Evolutionary conservation across 2,329 filamentous ascomycete genomes (phyloP).

Genomic region (Calonectria hawksworthii): DNA sequence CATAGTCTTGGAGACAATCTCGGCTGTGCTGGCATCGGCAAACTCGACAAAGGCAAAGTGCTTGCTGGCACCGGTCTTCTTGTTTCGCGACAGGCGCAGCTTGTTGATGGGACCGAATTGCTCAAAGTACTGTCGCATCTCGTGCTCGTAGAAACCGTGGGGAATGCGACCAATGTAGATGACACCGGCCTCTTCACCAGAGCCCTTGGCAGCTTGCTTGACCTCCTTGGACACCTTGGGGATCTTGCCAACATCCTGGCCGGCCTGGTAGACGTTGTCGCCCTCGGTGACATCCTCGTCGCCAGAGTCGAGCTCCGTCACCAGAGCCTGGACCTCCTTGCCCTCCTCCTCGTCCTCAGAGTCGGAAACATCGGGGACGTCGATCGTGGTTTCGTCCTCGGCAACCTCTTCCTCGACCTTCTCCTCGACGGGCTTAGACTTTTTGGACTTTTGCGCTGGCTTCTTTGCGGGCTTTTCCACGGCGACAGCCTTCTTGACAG

Average conservation of each 20-base stretch:
- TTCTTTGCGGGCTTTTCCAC: conserved; percentile 50
- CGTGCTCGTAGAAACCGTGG: conserved; percentile 95
- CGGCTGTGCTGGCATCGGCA: conserved; percentile 79
- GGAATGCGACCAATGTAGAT: conserved; percentile 93
- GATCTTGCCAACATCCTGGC: conserved; percentile 65
- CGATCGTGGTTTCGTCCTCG: conserved; percentile 48
- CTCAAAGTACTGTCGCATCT: conserved; percentile 93
- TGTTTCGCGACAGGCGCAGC: conserved; percentile 90
- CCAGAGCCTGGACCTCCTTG: conserved; percentile 59
- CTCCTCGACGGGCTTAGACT: conserved; percentile 48
- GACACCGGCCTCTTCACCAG: conserved; percentile 76
- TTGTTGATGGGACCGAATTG: conserved; percentile 89
- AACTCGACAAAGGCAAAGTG: conserved; percentile 98
- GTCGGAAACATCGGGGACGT: conserved; percentile 48
- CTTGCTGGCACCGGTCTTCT: conserved; percentile 89
- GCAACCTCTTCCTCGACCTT: conserved; percentile 43
- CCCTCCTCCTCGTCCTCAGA: conserved; percentile 57
- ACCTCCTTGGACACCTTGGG: conserved; percentile 63
- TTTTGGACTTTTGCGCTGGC: conserved; percentile 48
- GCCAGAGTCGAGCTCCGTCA: conserved; percentile 59
- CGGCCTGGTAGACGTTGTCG: conserved; percentile 58
- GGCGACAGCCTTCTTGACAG: conserved; percentile 49
- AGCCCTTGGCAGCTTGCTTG: conserved; percentile 57
- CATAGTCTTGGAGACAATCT: conserved; percentile 96
- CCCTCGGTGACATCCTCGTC: conserved; percentile 57